Conservation (phyloP, 495 filamentous ascomycete species). For the Talaromyces thailandensis region DNA sequence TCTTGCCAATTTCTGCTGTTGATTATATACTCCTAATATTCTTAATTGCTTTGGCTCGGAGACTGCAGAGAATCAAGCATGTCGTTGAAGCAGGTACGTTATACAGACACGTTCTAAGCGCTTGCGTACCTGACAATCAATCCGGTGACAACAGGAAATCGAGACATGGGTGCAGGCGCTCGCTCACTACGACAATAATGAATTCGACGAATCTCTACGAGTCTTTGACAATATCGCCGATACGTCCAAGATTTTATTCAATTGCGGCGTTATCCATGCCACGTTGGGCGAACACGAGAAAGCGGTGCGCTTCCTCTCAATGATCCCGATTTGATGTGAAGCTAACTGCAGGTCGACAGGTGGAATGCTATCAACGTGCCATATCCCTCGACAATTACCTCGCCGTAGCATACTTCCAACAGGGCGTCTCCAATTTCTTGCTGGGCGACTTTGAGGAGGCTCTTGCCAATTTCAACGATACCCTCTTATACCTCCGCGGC, state of each 20-base stretch:
- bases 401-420: slow-evolving; percentile 96
- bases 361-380: slow-evolving; percentile 89
- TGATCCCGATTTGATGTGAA: not conserved
- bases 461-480: slow-evolving; percentile 98
- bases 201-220: slow-evolving; percentile 79
- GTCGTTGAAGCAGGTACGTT: slow-evolving; percentile 1
- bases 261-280: slow-evolving; percentile 96
- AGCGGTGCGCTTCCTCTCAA: slow-evolving; percentile 62
- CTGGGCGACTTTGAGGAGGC: slow-evolving; percentile 97
- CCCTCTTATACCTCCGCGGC: slow-evolving; percentile 85
- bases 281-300: slow-evolving; percentile 94
- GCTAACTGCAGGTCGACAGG: slow-evolving; percentile 37
- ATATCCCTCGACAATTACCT: slow-evolving; percentile 87
- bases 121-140: not conserved
- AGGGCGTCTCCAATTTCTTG: slow-evolving; percentile 97
- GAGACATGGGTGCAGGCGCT: slow-evolving; percentile 96
- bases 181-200: slow-evolving; percentile 87
- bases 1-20: not conserved
- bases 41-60: too few species aligned
- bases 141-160: slow-evolving; percentile 98
- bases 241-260: slow-evolving; percentile 98
- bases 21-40: not conserved
- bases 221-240: slow-evolving; percentile 82
- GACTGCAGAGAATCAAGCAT: not conserved
- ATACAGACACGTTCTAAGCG: not conserved